These are phyloP conservation scores for Colletotrichum sp. DNA, from an alignment of 2,329 filamentous ascomycete species.

Conservation along the genomic window DNA sequence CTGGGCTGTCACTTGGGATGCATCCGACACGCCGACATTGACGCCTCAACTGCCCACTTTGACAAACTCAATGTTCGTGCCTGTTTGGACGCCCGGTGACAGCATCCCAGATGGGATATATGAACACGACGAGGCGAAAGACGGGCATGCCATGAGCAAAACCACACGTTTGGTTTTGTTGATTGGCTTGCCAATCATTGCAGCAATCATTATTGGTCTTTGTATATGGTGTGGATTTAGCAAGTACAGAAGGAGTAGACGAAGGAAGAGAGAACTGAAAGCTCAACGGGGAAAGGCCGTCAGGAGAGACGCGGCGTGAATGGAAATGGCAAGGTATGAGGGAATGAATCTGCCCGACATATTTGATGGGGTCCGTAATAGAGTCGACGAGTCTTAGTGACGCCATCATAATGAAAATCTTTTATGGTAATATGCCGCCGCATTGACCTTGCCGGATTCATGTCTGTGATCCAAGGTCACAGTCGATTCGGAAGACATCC, in stretches of 20 bases:
- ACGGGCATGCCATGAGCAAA: background rate
- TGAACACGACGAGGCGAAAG: accelerated
- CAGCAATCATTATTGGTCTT: background rate
- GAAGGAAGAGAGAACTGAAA: background rate
- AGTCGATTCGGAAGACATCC: background rate
- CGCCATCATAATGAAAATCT: background rate
- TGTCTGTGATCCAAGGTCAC: background rate
- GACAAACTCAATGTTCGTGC: background rate
- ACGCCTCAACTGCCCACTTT: background rate
- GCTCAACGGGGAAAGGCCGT: background rate
- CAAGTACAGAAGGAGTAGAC: background rate
- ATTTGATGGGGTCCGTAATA: no score
- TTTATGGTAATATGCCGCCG: background rate
- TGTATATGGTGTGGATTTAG: background rate
- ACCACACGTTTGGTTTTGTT: background rate
- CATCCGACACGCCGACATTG: background rate
- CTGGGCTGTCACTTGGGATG: background rate
- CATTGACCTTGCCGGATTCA: accelerated
- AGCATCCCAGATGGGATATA: accelerated
- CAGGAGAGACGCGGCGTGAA: background rate
- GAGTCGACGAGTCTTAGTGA: background rate
- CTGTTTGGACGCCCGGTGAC: background rate
- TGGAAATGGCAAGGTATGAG: background rate
- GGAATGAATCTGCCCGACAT: background rate
- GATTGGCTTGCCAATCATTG: background rate